Percentiles rank a stretch among this genome's conserved stretches.
These are phyloP conservation scores for Dendrobium officinale DNA, from an alignment of 106 monocot species.

Conservation along the genomic window DNA sequence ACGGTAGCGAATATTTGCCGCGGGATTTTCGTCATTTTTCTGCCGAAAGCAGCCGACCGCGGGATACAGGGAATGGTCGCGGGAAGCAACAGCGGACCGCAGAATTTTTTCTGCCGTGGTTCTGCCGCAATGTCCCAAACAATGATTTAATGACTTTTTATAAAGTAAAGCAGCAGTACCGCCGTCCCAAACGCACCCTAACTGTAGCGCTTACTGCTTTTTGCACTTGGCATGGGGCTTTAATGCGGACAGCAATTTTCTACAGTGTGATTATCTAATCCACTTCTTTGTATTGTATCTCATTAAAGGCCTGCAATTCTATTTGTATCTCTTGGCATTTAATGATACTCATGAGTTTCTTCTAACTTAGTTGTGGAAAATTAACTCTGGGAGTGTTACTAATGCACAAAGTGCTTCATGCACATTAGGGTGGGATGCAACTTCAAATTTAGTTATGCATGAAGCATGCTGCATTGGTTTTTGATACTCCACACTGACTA, in stretches of 20 bases:
- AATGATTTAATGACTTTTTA: no score
- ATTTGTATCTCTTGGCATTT: background rate
- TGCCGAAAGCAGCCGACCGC: no score
- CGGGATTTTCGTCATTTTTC: no score
- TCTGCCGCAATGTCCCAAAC: no score
- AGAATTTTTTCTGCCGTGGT: no score
- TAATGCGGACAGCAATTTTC: background rate
- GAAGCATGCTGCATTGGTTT: background rate
- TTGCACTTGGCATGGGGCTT: background rate
- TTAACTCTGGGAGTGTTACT: background rate
- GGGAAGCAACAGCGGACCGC: no score
- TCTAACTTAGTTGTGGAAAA: background rate
- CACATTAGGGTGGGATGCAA: background rate
- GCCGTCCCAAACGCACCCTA: background rate
- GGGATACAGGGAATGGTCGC: no score
- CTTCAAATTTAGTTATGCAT: background rate
- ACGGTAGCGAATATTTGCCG: no score
- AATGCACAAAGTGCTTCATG: background rate
- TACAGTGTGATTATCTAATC: background rate
- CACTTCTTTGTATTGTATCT: background rate
- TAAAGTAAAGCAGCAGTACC: no score
- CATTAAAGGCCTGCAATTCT: background rate
- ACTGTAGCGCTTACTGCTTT: background rate
- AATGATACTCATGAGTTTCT: background rate
- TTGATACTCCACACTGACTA: background rate